A percentile compares a stretch with the other conserved stretches of the same genome.
phyloP scores from a whole-genome alignment of 176 grass and related monocot genomes.

The Puccinellia tenuiflora region DNA sequence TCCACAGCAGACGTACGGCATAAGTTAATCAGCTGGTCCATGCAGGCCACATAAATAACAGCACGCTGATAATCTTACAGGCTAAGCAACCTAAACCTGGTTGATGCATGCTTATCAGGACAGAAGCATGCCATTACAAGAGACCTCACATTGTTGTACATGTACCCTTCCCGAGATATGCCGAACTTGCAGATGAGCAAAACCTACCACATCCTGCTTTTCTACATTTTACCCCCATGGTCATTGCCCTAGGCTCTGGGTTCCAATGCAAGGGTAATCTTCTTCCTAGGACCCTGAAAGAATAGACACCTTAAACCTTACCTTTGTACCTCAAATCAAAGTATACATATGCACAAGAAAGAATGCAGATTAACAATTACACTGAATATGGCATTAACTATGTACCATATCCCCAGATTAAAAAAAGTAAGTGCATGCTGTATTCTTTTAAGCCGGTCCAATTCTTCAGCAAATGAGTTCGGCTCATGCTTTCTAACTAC shows the following conservation, averaged over 20 bases:
- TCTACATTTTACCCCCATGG: slow-evolving; percentile 14
- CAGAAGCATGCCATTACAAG: slow-evolving; percentile 5
- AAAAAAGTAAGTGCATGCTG: neutral
- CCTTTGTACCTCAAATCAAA: neutral
- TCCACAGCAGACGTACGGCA: neutral
- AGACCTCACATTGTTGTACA: neutral
- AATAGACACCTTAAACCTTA: neutral
- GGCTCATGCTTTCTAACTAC: neutral
- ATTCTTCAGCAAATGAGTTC: neutral
- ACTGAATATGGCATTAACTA: neutral
- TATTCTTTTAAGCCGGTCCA: neutral
- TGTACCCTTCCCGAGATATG: neutral
- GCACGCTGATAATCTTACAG: slow-evolving; percentile 8
- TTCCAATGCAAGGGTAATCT: slow-evolving; percentile 88
- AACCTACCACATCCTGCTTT: slow-evolving; percentile 23
- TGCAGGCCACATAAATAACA: slow-evolving; percentile 22
- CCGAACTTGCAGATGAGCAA: slow-evolving; percentile 27
- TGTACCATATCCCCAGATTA: neutral
- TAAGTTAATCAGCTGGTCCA: neutral
- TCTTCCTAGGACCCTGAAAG: slow-evolving; percentile 96
- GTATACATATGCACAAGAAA: neutral
- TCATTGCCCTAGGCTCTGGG: slow-evolving; percentile 49
- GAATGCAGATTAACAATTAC: neutral
- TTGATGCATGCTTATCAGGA: neutral
- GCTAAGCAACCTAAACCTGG: slow-evolving; percentile 19